These are phyloP conservation scores for Paramecium sexaurelia DNA, from an alignment of 73 alveolate genomes.

Conservation along the genomic window DNA sequence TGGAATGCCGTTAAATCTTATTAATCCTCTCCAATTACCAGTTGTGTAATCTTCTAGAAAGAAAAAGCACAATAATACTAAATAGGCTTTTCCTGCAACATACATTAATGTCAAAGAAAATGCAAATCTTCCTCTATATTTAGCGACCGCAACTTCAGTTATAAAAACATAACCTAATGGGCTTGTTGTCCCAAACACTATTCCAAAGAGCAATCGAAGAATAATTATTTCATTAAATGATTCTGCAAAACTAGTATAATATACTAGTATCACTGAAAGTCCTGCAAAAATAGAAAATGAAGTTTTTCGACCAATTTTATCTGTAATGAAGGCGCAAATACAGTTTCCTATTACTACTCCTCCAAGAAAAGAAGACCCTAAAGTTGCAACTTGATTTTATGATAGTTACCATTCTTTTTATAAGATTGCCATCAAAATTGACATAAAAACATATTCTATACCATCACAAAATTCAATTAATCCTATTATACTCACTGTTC, in stretches of 20 bases:
- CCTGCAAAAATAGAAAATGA: neutral
- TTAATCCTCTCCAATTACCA: slow-evolving; percentile 58
- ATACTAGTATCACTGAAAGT: neutral
- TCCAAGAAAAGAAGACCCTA: slow-evolving; percentile 4
- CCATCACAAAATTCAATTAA: slow-evolving; percentile 53
- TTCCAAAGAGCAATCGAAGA: neutral
- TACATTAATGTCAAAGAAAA: slow-evolving; percentile 24
- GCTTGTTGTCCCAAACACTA: slow-evolving; percentile 36
- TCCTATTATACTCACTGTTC: neutral
- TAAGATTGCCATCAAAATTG: slow-evolving; percentile 20
- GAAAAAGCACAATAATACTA: slow-evolving; percentile 20
- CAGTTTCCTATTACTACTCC: slow-evolving; percentile 16
- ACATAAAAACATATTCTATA: slow-evolving; percentile 11
- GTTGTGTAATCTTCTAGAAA: slow-evolving; percentile 26
- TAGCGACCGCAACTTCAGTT: slow-evolving; percentile 20
- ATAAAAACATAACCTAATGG: slow-evolving; percentile 39
- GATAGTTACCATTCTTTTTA: slow-evolving; percentile 4
- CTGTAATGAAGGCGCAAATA: neutral
- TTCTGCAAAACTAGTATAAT: neutral
- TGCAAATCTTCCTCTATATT: slow-evolving; percentile 49
- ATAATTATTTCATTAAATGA: neutral
- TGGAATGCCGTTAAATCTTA: slow-evolving; percentile 19
- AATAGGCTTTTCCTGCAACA: slow-evolving; percentile 16
- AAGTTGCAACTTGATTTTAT: neutral
- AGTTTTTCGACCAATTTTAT: neutral